These are phyloP conservation scores for Cryptococcus maquisensis DNA, from an alignment of 1,284 basidiomycete genomes.

Conservation along the genomic window DNA sequence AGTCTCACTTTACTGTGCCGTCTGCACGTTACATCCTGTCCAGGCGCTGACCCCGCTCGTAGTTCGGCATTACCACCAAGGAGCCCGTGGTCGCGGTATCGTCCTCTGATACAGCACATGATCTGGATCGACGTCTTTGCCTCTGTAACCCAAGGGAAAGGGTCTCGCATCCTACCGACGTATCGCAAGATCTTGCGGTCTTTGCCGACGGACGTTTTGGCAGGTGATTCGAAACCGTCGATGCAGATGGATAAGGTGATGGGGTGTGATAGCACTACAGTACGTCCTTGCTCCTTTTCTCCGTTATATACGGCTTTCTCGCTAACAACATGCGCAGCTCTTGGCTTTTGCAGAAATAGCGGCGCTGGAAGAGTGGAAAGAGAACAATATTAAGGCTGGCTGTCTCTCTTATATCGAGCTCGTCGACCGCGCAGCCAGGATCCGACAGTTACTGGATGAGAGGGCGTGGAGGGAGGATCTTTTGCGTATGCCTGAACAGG, in stretches of 20 bases:
- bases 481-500: background rate
- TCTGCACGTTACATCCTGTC: no score
- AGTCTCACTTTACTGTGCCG: background rate
- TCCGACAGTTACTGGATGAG: conserved; percentile 52
- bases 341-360: conserved; percentile 73
- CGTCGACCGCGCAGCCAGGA: conserved; percentile 54
- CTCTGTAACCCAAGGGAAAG: conserved; percentile 59
- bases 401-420: conserved; percentile 53
- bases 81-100: conserved; percentile 17
- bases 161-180: conserved; percentile 58
- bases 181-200: conserved; percentile 58
- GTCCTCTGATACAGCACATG: conserved; percentile 62
- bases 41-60: background rate
- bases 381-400: conserved; percentile 46
- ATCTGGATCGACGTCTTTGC: conserved; percentile 82
- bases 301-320: background rate
- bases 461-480: conserved; percentile 18
- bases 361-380: conserved; percentile 64
- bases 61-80: background rate
- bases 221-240: conserved; percentile 19
- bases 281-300: conserved; percentile 12
- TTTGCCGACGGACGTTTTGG: conserved; percentile 16
- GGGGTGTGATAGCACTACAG: conserved; percentile 66
- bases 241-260: conserved; percentile 69
- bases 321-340: conserved; percentile 51